phyloP scores from a whole-genome alignment of 192 early-diverging fungal species.

The Entophlyctis helioformis region DNA sequence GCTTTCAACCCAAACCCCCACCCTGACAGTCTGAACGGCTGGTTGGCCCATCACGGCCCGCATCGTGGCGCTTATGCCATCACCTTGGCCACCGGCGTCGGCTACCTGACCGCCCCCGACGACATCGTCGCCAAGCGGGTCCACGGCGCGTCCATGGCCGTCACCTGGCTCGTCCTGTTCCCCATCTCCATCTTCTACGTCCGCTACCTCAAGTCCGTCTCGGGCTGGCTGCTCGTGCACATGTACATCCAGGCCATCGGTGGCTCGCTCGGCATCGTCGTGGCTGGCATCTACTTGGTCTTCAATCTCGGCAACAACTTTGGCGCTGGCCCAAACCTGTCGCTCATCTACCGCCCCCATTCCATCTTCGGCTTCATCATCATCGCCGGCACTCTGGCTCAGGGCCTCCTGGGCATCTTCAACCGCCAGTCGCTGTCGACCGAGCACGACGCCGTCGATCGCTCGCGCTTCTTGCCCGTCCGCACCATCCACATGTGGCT shows the following conservation, averaged over 20 bases:
- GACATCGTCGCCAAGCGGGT: slow-evolving; percentile 8
- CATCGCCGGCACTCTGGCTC: slow-evolving; percentile 13
- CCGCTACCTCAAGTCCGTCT: slow-evolving; percentile 18
- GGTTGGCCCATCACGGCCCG: slow-evolving; percentile 12
- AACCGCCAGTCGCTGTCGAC: too few species aligned
- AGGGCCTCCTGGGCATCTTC: slow-evolving; percentile 17
- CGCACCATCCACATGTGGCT: too few species aligned
- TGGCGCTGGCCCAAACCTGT: neutral
- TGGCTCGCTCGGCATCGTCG: slow-evolving; percentile 9
- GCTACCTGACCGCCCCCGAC: neutral
- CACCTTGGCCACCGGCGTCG: slow-evolving; percentile 2
- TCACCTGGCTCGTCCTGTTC: slow-evolving; percentile 22
- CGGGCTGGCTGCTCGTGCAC: slow-evolving; percentile 20
- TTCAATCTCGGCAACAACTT: slow-evolving; percentile 7
- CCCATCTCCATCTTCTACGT: slow-evolving; percentile 22
- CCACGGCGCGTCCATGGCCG: slow-evolving; percentile 25
- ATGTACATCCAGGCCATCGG: slow-evolving; percentile 9
- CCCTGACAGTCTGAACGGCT: neutral
- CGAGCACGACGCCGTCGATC: too few species aligned
- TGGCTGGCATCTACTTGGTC: slow-evolving; percentile 2
- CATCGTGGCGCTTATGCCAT: slow-evolving; percentile 9
- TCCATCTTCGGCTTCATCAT: slow-evolving; percentile 17
- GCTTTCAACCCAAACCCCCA: slow-evolving; percentile 16
- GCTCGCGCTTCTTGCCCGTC: too few species aligned
- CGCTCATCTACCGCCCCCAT: slow-evolving; percentile 17